Evolutionary conservation across 108 stramenopile species (phyloP).

Genomic region (Skeletonema potamos): DNA sequence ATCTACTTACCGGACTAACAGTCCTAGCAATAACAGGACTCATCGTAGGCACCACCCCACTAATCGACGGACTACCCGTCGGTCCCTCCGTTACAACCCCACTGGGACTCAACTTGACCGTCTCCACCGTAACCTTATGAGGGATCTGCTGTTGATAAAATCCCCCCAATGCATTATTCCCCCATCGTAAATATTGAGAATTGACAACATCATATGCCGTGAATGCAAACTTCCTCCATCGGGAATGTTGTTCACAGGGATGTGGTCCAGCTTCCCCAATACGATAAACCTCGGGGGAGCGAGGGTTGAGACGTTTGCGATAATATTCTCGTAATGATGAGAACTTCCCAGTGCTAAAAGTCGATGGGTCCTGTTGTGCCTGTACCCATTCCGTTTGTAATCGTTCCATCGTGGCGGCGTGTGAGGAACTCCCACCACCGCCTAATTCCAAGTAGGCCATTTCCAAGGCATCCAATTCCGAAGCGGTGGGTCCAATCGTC

Average conservation of each 20-base stretch:
- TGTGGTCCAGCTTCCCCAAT: slow-evolving; percentile 40
- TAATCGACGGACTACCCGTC: neutral
- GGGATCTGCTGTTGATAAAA: slow-evolving; percentile 20
- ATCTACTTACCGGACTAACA: neutral
- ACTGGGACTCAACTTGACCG: slow-evolving; percentile 11
- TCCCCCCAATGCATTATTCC: slow-evolving; percentile 20
- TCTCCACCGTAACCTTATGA: slow-evolving; percentile 30
- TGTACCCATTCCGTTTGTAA: slow-evolving; percentile 23
- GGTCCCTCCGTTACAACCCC: neutral
- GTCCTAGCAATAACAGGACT: neutral
- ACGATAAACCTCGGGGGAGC: slow-evolving; percentile 27
- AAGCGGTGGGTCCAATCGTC: slow-evolving; percentile 53
- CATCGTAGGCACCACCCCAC: neutral
- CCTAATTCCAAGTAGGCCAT: slow-evolving; percentile 12
- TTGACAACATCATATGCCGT: slow-evolving; percentile 41
- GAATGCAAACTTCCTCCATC: slow-evolving; percentile 48
- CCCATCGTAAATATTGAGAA: slow-evolving; percentile 33
- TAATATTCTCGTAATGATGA: slow-evolving; percentile 37
- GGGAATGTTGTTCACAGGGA: slow-evolving; percentile 28
- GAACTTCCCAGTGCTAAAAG: slow-evolving; percentile 24
- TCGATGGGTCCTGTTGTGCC: slow-evolving; percentile 34
- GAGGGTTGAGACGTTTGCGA: slow-evolving; percentile 39
- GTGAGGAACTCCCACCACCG: neutral
- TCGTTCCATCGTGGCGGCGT: slow-evolving; percentile 9
- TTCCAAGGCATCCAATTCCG: slow-evolving; percentile 35